Evolutionary conservation across 352 stramenopile species (phyloP).

Genomic region (Aphanomyces invadans): DNA sequence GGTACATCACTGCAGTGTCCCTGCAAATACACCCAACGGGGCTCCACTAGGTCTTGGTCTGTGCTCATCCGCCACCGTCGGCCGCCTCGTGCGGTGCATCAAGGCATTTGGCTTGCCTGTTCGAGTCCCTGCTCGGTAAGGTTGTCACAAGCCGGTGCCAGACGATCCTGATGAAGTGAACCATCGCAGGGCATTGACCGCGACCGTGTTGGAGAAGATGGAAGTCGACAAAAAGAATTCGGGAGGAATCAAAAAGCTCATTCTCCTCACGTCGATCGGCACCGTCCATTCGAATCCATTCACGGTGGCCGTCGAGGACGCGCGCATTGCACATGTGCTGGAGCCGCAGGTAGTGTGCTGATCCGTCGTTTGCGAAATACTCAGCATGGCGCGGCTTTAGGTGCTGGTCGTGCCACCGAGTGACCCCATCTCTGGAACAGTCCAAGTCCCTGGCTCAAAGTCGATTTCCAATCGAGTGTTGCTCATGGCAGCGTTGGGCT

Average conservation of each 20-base stretch:
- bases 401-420: conserved; percentile 1
- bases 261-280: conserved; percentile 64
- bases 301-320: conserved; percentile 54
- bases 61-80: conserved; percentile 61
- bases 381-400: not conserved
- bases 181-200: not conserved
- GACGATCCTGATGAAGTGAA: not conserved
- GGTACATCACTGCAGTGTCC: conserved; percentile 15
- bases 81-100: conserved; percentile 55
- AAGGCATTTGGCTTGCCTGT: conserved; percentile 64
- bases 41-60: conserved; percentile 55
- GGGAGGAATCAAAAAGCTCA: conserved; percentile 72
- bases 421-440: conserved; percentile 32
- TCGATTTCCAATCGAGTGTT: conserved; percentile 97
- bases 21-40: too few species aligned
- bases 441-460: conserved; percentile 93
- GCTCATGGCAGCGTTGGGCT: conserved; percentile 90
- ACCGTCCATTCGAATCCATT: conserved; percentile 63
- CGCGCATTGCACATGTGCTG: conserved; percentile 66
- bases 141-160: not conserved
- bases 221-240: conserved; percentile 85
- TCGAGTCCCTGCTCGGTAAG: conserved; percentile 37
- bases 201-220: conserved; percentile 72
- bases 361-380: too few species aligned
- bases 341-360: conserved; percentile 63